These are phyloP conservation scores for Microbotryum violaceum DNA, from an alignment of 1,284 basidiomycete species.

Conservation along the genomic window DNA sequence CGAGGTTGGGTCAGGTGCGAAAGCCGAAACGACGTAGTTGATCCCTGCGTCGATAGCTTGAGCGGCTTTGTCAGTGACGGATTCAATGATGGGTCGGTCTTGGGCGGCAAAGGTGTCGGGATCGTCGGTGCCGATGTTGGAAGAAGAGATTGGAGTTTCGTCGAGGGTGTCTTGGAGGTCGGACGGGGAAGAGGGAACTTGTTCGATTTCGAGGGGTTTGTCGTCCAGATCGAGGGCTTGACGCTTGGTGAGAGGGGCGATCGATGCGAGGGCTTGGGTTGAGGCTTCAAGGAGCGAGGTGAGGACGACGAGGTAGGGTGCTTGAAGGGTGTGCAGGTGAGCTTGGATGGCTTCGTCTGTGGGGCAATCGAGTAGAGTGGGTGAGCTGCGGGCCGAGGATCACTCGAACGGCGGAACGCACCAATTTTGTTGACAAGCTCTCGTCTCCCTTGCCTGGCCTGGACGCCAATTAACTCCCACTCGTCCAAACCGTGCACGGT, in stretches of 20 bases:
- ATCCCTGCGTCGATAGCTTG: not conserved
- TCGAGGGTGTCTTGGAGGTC: not conserved
- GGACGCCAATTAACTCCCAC: conserved; percentile 1
- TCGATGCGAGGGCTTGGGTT: not conserved
- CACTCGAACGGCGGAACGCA: not conserved
- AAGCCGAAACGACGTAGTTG: not conserved
- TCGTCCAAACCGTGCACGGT: conserved; percentile 10
- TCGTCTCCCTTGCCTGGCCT: not conserved
- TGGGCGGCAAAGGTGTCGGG: not conserved
- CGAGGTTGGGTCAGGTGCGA: conserved; percentile 19
- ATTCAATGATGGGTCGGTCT: conserved; percentile 9
- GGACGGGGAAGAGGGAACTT: not conserved
- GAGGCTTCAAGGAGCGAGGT: conserved; percentile 12
- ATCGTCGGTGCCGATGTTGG: not conserved
- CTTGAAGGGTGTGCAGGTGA: not conserved
- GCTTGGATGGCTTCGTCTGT: conserved; percentile 4
- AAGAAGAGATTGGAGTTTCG: not conserved
- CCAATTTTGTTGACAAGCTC: conserved; percentile 7
- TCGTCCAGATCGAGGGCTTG: not conserved
- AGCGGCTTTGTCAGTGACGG: not conserved
- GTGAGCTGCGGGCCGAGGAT: not conserved
- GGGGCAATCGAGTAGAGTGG: not conserved
- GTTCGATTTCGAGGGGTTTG: not conserved
- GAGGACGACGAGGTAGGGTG: conserved; percentile 14
- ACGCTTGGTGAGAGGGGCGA: conserved; percentile 8